phyloP scores from a whole-genome alignment of 805 yeast genomes.

The Hanseniaspora pseudoguilliermondii region DNA sequence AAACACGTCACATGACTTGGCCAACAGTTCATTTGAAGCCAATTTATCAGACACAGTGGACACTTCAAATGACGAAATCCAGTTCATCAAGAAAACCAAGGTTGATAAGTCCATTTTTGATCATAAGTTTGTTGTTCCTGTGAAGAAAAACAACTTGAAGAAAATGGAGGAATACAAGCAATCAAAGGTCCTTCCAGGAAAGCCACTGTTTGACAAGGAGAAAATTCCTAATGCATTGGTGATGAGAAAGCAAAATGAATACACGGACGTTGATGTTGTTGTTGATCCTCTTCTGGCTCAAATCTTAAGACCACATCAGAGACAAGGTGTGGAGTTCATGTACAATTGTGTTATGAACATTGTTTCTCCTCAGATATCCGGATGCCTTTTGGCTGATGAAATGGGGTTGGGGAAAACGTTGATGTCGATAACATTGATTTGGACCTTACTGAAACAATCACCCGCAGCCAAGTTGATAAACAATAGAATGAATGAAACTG shows the following conservation, averaged over 20 bases:
- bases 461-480: constrained; percentile 32
- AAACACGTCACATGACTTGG: constrained; percentile 7
- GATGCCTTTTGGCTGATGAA: constrained; percentile 87
- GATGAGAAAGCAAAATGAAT: constrained; percentile 29
- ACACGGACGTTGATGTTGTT: constrained; percentile 33
- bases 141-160: background rate
- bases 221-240: constrained; percentile 30
- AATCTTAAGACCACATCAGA: constrained; percentile 68
- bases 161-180: background rate
- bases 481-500: constrained; percentile 18
- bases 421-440: constrained; percentile 68
- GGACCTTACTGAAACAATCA: constrained; percentile 67
- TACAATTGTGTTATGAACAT: constrained; percentile 74
- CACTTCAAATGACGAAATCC: background rate
- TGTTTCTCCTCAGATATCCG: constrained; percentile 34
- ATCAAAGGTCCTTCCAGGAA: background rate
- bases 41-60: background rate
- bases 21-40: background rate
- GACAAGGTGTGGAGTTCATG: constrained; percentile 69
- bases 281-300: constrained; percentile 47
- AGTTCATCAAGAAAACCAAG: background rate
- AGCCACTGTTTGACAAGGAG: constrained; percentile 28
- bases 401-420: constrained; percentile 93
- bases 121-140: background rate
- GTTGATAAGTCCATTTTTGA: background rate